These are phyloP conservation scores for Dendrobium nobile DNA, from an alignment of 106 monocot genomes.

Conservation along the genomic window DNA sequence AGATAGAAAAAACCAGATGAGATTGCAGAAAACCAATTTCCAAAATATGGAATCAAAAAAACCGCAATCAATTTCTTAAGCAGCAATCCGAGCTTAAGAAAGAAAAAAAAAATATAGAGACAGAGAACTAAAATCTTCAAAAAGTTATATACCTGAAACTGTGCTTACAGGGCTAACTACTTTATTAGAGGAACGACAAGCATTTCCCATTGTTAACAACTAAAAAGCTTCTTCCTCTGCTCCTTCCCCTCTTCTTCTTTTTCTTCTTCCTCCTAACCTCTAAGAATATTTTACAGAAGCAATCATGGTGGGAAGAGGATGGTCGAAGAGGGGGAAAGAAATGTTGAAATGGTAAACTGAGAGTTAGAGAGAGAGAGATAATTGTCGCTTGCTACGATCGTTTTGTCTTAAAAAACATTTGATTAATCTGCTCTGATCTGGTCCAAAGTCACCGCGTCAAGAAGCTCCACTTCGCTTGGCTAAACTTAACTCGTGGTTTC, in stretches of 20 bases:
- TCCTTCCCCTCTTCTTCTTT: no score
- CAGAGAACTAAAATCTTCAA: not conserved
- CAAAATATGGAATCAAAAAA: not conserved
- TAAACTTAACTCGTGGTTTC: not conserved
- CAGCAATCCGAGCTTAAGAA: not conserved
- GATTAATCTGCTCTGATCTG: not conserved
- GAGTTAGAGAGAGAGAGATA: conserved; percentile 6
- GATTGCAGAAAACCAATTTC: not conserved
- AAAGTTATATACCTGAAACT: not conserved
- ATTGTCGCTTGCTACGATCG: not conserved
- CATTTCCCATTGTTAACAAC: conserved; percentile 1
- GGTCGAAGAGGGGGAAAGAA: not conserved
- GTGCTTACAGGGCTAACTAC: not conserved
- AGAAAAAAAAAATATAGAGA: not conserved
- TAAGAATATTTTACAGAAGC: not conserved
- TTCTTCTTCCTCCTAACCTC: not conserved
- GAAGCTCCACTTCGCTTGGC: not conserved
- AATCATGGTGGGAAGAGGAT: not conserved
- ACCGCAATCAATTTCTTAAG: not conserved
- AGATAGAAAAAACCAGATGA: not conserved
- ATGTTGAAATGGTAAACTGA: not conserved
- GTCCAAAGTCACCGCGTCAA: not conserved
- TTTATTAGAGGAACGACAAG: conserved; percentile 1
- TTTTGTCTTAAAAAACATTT: not conserved
- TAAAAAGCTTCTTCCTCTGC: not conserved